Evolutionary conservation across 768 basidiomycete genomes (phyloP).

Genomic region (Hortiboletus flavorubellus): DNA sequence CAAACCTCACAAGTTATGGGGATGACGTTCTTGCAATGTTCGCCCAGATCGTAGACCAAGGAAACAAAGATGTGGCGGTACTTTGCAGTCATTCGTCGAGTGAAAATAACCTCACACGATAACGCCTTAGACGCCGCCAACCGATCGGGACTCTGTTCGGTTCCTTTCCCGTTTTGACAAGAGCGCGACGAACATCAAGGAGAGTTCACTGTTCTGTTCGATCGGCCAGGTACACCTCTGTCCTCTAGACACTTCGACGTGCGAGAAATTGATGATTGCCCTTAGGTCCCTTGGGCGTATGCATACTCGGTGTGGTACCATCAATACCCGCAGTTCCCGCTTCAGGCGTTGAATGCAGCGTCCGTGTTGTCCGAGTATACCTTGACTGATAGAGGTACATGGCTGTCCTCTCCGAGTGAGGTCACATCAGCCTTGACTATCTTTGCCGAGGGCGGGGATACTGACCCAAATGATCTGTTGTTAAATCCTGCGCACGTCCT

Average conservation of each 20-base stretch:
- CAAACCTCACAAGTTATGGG: slow-evolving; percentile 34
- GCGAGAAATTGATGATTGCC: background rate
- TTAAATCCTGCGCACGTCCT: slow-evolving; percentile 50
- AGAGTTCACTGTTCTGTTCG: slow-evolving; percentile 44
- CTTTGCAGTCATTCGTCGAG: slow-evolving; percentile 1
- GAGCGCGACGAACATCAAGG: slow-evolving; percentile 58
- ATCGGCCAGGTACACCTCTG: slow-evolving; percentile 42
- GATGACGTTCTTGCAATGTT: slow-evolving; percentile 39
- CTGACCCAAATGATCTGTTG: slow-evolving; percentile 35
- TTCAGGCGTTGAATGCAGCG: slow-evolving; percentile 47
- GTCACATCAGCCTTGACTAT: slow-evolving; percentile 35
- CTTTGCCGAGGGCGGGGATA: slow-evolving; percentile 42
- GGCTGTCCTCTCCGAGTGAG: slow-evolving; percentile 38
- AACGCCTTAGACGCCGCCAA: slow-evolving; percentile 25
- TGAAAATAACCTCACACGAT: background rate
- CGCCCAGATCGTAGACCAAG: slow-evolving; percentile 42
- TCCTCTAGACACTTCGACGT: background rate
- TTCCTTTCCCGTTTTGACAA: slow-evolving; percentile 58
- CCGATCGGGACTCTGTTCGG: slow-evolving; percentile 36
- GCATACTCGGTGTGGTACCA: slow-evolving; percentile 57
- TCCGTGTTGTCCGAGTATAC: slow-evolving; percentile 50
- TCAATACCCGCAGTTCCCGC: slow-evolving; percentile 51
- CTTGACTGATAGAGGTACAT: slow-evolving; percentile 49
- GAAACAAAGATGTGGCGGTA: slow-evolving; percentile 44
- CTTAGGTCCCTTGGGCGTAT: slow-evolving; percentile 52